Evolutionary conservation across 495 filamentous ascomycete genomes (phyloP).

Genomic region (Neurospora sp.): DNA sequence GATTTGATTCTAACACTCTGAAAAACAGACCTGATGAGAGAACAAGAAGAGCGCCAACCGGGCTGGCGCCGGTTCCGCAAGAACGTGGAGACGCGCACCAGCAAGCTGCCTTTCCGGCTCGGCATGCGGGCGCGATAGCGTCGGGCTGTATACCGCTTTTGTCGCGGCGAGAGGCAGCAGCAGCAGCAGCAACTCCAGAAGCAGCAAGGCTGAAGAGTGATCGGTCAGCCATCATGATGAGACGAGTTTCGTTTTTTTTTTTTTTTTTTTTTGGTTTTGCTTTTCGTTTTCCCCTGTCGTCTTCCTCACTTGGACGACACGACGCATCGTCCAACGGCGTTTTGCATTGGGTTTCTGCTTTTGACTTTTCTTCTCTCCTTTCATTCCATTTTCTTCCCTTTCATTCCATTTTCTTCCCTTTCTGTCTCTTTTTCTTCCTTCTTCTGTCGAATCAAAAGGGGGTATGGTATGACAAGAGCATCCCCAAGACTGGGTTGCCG

Average conservation of each 20-base stretch:
- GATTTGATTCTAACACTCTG: background rate
- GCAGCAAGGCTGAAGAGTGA: background rate
- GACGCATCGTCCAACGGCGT: background rate
- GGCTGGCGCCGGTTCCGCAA: constrained; percentile 36
- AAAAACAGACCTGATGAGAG: constrained; percentile 32
- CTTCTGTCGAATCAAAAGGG: background rate
- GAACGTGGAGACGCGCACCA: constrained; percentile 18
- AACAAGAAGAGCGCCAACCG: constrained; percentile 36
- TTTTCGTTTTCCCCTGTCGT: background rate
- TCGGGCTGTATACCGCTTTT: background rate
- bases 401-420: background rate
- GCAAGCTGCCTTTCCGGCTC: constrained; percentile 25
- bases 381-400: background rate
- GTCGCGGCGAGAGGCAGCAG: background rate
- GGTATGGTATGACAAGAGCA: background rate
- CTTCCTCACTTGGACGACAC: background rate
- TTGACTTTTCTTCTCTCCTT: background rate
- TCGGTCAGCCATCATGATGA: background rate
- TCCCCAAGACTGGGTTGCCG: background rate
- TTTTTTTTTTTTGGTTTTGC: background rate
- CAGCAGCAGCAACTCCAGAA: background rate
- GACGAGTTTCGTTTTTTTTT: background rate
- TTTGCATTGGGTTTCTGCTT: background rate
- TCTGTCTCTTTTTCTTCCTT: background rate
- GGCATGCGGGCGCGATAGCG: constrained; percentile 10